Conservation (phyloP, 345 rosid species). For the Sonneratia alba region DNA sequence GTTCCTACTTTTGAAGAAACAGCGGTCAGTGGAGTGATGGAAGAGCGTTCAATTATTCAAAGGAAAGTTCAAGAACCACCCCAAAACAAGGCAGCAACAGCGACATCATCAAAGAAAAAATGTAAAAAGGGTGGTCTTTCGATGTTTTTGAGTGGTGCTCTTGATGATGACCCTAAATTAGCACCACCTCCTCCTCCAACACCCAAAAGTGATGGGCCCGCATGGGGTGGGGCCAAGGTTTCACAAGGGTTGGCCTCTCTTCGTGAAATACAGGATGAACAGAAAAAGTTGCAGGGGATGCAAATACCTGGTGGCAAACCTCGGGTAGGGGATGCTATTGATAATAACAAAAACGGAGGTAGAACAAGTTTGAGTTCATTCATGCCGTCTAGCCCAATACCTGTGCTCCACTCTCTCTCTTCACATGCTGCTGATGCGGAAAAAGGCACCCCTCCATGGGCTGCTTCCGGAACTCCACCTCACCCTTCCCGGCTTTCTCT, state of each 20-base stretch:
- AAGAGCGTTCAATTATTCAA: slow-evolving; percentile 30
- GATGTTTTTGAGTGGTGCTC: slow-evolving; percentile 94
- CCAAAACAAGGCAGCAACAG: slow-evolving; percentile 31
- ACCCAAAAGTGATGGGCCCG: slow-evolving; percentile 80
- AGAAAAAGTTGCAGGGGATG: slow-evolving; percentile 45
- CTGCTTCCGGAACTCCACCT: slow-evolving; percentile 70
- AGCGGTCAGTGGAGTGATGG: slow-evolving; percentile 17
- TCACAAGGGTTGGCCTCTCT: slow-evolving; percentile 68
- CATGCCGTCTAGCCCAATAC: slow-evolving; percentile 67
- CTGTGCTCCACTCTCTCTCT: slow-evolving; percentile 34
- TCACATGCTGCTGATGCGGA: slow-evolving; percentile 51
- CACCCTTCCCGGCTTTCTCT: slow-evolving; percentile 65
- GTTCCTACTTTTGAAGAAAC: slow-evolving; percentile 13
- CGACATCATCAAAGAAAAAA: slow-evolving; percentile 54
- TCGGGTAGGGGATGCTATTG: slow-evolving; percentile 30
- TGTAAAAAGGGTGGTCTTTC: slow-evolving; percentile 92
- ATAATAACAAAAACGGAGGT: slow-evolving; percentile 31
- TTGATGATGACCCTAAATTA: slow-evolving; percentile 57
- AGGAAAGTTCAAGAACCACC: slow-evolving; percentile 25
- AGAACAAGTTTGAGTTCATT: slow-evolving; percentile 62
- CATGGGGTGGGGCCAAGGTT: slow-evolving; percentile 89
- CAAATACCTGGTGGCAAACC: slow-evolving; percentile 29
- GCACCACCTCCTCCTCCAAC: slow-evolving; percentile 46
- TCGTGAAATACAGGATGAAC: slow-evolving; percentile 83
- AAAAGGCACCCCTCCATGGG: slow-evolving; percentile 87